Evolutionary conservation across 306 rosid genomes (phyloP).

Genomic region (Carpinus viminea): DNA sequence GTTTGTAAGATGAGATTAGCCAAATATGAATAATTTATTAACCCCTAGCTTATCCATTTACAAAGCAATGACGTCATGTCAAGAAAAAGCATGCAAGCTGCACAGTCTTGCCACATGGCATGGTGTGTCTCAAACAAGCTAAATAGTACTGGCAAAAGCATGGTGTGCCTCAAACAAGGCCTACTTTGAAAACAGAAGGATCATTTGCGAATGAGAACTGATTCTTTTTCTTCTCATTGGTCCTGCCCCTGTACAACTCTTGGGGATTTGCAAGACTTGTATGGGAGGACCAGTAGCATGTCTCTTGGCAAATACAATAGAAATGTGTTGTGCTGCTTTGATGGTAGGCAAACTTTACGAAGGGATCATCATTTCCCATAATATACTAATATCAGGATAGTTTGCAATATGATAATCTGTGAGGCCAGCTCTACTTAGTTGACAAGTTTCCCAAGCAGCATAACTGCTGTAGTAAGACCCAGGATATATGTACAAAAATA

Average conservation of each 20-base stretch:
- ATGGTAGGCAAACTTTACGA: neutral
- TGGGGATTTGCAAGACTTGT: too few relatives aligned
- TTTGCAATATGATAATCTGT: constrained; percentile 19
- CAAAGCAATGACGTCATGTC: neutral
- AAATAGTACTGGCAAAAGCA: neutral
- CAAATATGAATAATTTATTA: too few relatives aligned
- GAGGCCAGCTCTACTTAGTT: neutral
- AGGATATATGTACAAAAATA: constrained; percentile 20
- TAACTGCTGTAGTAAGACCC: constrained; percentile 11
- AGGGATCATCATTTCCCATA: too few relatives aligned
- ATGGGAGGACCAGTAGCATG: too few relatives aligned
- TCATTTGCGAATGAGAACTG: neutral
- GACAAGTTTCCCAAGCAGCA: constrained; percentile 17
- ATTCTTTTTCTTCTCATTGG: too few relatives aligned
- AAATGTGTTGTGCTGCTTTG: neutral
- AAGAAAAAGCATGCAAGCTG: neutral
- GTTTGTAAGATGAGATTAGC: too few relatives aligned
- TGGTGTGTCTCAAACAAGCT: neutral
- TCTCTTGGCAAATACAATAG: too few relatives aligned
- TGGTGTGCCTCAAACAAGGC: neutral
- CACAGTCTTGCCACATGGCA: neutral
- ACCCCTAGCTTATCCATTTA: neutral
- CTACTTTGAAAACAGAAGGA: neutral
- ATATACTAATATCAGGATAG: constrained; percentile 4
- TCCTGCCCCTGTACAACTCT: too few relatives aligned